Conservation (phyloP, 345 rosid species). For the Corchorus olitorius region DNA sequence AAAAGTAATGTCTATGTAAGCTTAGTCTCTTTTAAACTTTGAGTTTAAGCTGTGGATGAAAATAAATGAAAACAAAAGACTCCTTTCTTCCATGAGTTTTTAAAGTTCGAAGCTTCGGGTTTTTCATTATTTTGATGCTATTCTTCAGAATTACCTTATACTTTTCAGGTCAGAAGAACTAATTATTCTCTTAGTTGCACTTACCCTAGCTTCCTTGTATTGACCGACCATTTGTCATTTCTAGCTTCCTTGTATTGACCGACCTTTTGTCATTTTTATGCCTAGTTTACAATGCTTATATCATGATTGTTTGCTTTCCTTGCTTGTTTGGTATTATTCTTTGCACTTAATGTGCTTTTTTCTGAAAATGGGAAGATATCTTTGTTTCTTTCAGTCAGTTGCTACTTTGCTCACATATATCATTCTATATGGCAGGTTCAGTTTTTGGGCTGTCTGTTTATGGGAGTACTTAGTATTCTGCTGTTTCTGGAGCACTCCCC, state of each 20-base stretch:
- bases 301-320: slow-evolving; percentile 8
- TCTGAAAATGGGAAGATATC: background rate
- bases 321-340: background rate
- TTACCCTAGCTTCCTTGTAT: background rate
- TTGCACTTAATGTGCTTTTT: background rate
- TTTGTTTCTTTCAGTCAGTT: slow-evolving; percentile 1
- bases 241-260: background rate
- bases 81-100: background rate
- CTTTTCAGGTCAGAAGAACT: background rate
- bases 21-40: slow-evolving; percentile 31
- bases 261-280: background rate
- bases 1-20: slow-evolving; percentile 71
- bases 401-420: slow-evolving; percentile 26
- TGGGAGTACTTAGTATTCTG: slow-evolving; percentile 54
- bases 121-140: slow-evolving; percentile 2
- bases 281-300: slow-evolving; percentile 3
- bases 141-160: background rate
- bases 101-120: slow-evolving; percentile 7
- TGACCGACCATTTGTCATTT: background rate
- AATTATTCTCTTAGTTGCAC: background rate
- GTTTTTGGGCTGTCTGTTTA: slow-evolving; percentile 57
- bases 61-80: background rate
- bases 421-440: slow-evolving; percentile 55
- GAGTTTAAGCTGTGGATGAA: slow-evolving; percentile 9
- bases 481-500: slow-evolving; percentile 77